phyloP scores from a whole-genome alignment of 2,329 filamentous ascomycete genomes.

The Clonostachys byssicola region DNA sequence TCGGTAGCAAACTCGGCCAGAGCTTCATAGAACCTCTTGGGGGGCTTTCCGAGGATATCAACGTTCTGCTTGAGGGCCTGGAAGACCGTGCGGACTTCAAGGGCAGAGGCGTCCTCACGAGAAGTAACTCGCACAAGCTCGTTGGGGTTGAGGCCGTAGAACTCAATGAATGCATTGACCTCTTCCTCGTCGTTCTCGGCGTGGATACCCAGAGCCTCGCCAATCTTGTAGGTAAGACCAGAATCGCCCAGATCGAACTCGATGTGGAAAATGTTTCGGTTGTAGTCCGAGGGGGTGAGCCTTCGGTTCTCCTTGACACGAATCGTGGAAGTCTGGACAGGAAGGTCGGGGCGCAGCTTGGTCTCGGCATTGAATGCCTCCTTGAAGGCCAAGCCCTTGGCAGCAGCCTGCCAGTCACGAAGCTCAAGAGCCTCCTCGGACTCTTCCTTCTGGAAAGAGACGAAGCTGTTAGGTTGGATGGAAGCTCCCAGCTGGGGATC shows the following conservation, averaged over 20 bases:
- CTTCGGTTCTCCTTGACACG: slow-evolving; percentile 94
- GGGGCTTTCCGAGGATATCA: slow-evolving; percentile 93
- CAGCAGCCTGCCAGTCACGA: slow-evolving; percentile 76
- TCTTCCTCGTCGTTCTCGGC: slow-evolving; percentile 83
- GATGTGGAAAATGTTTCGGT: slow-evolving; percentile 99
- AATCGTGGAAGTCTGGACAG: slow-evolving; percentile 81
- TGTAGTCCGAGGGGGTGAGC: slow-evolving; percentile 82
- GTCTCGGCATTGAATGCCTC: slow-evolving; percentile 79
- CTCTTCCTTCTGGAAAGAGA: slow-evolving; percentile 72
- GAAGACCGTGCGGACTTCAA: slow-evolving; percentile 89
- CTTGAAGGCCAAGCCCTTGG: slow-evolving; percentile 88
- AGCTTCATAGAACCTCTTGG: slow-evolving; percentile 96
- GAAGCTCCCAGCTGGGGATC: slow-evolving; percentile 53
- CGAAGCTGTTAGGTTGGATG: slow-evolving; percentile 78
- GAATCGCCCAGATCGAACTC: slow-evolving; percentile 94
- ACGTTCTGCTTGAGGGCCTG: slow-evolving; percentile 89
- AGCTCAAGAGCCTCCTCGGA: slow-evolving; percentile 61
- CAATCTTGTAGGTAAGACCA: slow-evolving; percentile 92
- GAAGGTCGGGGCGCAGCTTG: slow-evolving; percentile 77
- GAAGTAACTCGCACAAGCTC: slow-evolving; percentile 89
- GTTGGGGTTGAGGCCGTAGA: slow-evolving; percentile 78
- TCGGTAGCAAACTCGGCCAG: slow-evolving; percentile 83
- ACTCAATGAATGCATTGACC: slow-evolving; percentile 81
- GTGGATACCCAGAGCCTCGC: slow-evolving; percentile 94
- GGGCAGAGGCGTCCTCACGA: slow-evolving; percentile 67